phyloP scores from a whole-genome alignment of 805 yeast species.

The Schwanniomyces occidentalis region DNA sequence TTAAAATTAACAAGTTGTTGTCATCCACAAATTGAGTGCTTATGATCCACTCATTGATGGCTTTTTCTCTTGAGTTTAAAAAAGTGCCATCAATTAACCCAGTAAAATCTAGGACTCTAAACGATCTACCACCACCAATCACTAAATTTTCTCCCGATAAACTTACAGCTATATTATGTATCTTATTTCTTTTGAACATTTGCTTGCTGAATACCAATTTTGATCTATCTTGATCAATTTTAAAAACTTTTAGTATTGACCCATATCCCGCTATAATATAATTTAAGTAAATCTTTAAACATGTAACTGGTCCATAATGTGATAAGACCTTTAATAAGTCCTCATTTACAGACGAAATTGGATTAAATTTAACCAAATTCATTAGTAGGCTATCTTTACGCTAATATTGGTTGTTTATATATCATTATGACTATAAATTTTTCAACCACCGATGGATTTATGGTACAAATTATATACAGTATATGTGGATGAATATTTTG shows the following conservation, averaged over 20 bases:
- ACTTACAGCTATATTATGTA: conserved; percentile 67
- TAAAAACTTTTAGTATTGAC: conserved; percentile 57
- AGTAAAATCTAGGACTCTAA: conserved; percentile 41
- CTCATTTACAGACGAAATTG: conserved; percentile 15
- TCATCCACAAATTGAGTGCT: conserved; percentile 51
- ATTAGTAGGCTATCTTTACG: not conserved
- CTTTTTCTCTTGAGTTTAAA: conserved; percentile 39
- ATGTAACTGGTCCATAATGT: conserved; percentile 72
- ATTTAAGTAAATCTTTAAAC: conserved; percentile 47
- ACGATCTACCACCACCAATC: conserved; percentile 72
- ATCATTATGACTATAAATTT: conserved; percentile 1
- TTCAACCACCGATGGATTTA: conserved; percentile 4
- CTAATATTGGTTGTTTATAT: not conserved
- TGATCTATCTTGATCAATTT: conserved; percentile 33
- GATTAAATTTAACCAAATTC: conserved; percentile 4
- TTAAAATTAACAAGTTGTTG: conserved; percentile 50
- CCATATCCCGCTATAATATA: conserved; percentile 67
- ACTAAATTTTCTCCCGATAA: conserved; percentile 34
- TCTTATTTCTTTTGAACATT: conserved; percentile 70
- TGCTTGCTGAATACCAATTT: conserved; percentile 37
- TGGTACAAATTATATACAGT: conserved; percentile 3
- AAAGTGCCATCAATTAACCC: conserved; percentile 23
- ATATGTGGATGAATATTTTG: not conserved
- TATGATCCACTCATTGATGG: conserved; percentile 79
- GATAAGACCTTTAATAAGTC: conserved; percentile 14